These are phyloP conservation scores for Thraustotheca clavata DNA, from an alignment of 352 stramenopile genomes.

Conservation along the genomic window DNA sequence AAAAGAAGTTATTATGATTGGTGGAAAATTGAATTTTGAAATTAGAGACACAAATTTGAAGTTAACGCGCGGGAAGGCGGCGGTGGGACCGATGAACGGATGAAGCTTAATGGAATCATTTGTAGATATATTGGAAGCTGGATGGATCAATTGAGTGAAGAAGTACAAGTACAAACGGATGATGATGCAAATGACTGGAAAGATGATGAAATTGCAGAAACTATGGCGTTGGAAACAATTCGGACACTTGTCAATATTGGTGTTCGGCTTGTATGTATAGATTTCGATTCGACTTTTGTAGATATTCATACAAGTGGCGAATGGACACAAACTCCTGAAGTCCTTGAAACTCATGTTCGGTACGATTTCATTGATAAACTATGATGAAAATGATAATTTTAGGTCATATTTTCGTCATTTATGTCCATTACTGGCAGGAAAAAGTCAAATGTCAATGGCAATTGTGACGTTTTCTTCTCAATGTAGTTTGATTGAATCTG, in stretches of 20 bases:
- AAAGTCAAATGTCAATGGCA: conserved; percentile 38
- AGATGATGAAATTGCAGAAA: conserved; percentile 26
- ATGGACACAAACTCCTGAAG: conserved; percentile 37
- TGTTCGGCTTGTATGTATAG: conserved; percentile 67
- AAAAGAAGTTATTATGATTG: not conserved
- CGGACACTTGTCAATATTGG: conserved; percentile 30
- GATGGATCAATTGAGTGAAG: not conserved
- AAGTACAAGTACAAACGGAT: not conserved
- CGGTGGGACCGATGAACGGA: not conserved
- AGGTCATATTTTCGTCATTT: conserved; percentile 47
- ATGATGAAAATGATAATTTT: not conserved
- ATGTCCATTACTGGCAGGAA: conserved; percentile 37
- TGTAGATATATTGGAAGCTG: not conserved
- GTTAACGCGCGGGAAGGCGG: not conserved
- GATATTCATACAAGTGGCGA: conserved; percentile 58
- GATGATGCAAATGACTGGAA: conserved; percentile 15
- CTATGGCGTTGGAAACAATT: conserved; percentile 11
- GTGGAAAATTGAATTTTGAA: not conserved
- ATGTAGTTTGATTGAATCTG: conserved; percentile 45
- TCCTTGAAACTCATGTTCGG: conserved; percentile 44
- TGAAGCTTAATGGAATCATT: not conserved
- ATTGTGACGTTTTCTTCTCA: conserved; percentile 80
- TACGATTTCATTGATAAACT: not conserved
- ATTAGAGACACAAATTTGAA: not conserved
- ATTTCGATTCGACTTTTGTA: conserved; percentile 80